Percentiles rank a stretch among this genome's conserved stretches.
These are phyloP conservation scores for Fusarium phyllophilum DNA, from an alignment of 2,329 filamentous ascomycete genomes.

Conservation along the genomic window DNA sequence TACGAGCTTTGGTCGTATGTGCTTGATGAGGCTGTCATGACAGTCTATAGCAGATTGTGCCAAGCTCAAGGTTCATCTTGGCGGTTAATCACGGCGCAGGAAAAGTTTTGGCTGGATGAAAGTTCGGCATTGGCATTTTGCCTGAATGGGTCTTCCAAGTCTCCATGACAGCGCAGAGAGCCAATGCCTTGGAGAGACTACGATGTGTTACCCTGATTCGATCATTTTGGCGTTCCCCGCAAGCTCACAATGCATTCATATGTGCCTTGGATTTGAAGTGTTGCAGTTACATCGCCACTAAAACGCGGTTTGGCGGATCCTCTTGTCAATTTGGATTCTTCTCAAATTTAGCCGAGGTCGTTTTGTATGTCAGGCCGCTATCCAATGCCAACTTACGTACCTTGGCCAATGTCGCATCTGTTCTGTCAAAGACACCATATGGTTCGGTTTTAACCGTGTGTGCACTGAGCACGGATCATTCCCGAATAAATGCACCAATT, in stretches of 20 bases:
- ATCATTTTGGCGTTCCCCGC: slow-evolving; percentile 2
- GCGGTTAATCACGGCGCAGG: not conserved
- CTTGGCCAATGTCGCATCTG: not conserved
- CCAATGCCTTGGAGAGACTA: too few species aligned
- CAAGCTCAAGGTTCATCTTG: not conserved
- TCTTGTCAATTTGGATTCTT: not conserved
- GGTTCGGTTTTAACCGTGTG: not conserved
- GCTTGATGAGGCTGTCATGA: rapidly evolving
- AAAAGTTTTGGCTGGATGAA: not conserved
- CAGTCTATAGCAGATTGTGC: not conserved
- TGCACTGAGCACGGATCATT: not conserved
- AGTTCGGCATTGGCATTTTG: not conserved
- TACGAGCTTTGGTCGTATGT: too few species aligned
- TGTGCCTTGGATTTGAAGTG: not conserved
- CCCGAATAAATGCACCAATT: slow-evolving; percentile 18
- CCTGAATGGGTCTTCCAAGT: not conserved
- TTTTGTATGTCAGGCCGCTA: slow-evolving; percentile 1
- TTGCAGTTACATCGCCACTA: not conserved
- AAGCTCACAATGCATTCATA: slow-evolving; percentile 3
- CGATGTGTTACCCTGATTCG: not conserved
- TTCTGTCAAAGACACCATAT: not conserved
- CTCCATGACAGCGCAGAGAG: not conserved
- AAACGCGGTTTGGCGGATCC: not conserved
- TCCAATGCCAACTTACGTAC: not conserved
- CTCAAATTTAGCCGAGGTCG: slow-evolving; percentile 7